Evolutionary conservation across 2,329 filamentous ascomycete species (phyloP).

Genomic region (Alternaria viburni): DNA sequence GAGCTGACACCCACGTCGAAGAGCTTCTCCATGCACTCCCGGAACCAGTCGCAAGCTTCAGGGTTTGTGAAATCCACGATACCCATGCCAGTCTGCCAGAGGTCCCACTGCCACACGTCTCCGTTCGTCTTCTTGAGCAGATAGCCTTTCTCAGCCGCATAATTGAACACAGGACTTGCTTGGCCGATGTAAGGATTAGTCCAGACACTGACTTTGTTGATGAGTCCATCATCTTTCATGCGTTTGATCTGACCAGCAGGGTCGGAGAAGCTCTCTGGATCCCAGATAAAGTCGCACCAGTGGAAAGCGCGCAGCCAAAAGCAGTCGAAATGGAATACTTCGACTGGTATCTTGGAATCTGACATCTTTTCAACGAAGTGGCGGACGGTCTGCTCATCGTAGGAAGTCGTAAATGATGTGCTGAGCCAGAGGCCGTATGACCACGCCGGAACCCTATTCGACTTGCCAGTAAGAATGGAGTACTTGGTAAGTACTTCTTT

Average conservation of each 20-base stretch:
- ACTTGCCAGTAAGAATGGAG: constrained; percentile 69
- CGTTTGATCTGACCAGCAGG: constrained; percentile 68
- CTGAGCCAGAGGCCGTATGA: constrained; percentile 79
- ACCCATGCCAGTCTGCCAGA: constrained; percentile 80
- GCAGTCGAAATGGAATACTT: constrained; percentile 78
- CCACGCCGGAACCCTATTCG: constrained; percentile 72
- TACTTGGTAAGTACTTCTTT: constrained; percentile 75
- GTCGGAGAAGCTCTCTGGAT: constrained; percentile 71
- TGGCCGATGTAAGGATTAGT: constrained; percentile 78
- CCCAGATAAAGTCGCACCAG: constrained; percentile 78
- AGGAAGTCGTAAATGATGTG: constrained; percentile 76
- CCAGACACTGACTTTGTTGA: constrained; percentile 72
- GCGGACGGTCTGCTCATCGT: constrained; percentile 72
- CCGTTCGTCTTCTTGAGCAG: constrained; percentile 72
- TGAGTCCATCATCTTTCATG: constrained; percentile 66
- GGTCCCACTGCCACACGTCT: constrained; percentile 76
- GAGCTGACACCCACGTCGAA: constrained; percentile 73
- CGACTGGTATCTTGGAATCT: constrained; percentile 67
- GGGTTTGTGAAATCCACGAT: constrained; percentile 78
- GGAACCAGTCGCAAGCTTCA: constrained; percentile 69
- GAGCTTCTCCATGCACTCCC: constrained; percentile 64
- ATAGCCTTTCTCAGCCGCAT: constrained; percentile 70
- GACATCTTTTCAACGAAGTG: constrained; percentile 74
- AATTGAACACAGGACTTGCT: constrained; percentile 69
- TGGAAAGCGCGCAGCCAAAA: constrained; percentile 80